These are phyloP conservation scores for Moesziomyces antarcticus DNA, from an alignment of 1,284 basidiomycete species.

Conservation along the genomic window DNA sequence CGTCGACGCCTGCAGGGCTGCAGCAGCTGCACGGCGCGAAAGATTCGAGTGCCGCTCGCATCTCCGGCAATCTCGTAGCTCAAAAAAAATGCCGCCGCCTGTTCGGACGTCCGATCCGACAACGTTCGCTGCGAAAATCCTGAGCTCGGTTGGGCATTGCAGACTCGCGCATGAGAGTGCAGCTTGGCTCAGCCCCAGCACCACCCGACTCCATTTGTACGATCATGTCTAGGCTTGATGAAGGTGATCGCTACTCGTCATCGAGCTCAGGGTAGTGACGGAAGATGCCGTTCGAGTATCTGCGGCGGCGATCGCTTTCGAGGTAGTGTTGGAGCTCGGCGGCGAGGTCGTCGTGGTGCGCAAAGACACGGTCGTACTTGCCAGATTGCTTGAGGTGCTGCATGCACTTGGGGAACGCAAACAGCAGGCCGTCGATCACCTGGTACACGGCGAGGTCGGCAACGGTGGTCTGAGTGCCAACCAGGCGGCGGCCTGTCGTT, in stretches of 20 bases:
- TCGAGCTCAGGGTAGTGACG: constrained; percentile 72
- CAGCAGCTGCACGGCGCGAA: too few species aligned
- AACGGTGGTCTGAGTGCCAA: constrained; percentile 69
- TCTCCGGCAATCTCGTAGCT: neutral
- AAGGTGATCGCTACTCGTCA: constrained; percentile 29
- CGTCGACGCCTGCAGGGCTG: neutral
- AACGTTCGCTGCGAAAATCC: neutral
- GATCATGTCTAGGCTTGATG: neutral
- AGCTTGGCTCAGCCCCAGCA: neutral
- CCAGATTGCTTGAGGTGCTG: constrained; percentile 53
- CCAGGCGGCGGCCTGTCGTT: constrained; percentile 67
- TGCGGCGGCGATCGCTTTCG: constrained; percentile 68
- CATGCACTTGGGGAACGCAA: constrained; percentile 71
- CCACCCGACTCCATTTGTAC: neutral
- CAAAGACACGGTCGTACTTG: constrained; percentile 65
- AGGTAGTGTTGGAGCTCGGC: constrained; percentile 70
- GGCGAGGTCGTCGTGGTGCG: constrained; percentile 52
- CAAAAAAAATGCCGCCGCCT: neutral
- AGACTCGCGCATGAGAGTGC: neutral
- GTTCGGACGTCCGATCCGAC: neutral
- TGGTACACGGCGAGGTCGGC: constrained; percentile 72
- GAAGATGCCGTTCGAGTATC: constrained; percentile 71
- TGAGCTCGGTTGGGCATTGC: neutral
- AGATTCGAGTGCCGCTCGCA: neutral
- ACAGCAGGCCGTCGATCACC: constrained; percentile 69